Evolutionary conservation across 1,139 yeast species (phyloP).

Genomic region (Pichia sp.): DNA sequence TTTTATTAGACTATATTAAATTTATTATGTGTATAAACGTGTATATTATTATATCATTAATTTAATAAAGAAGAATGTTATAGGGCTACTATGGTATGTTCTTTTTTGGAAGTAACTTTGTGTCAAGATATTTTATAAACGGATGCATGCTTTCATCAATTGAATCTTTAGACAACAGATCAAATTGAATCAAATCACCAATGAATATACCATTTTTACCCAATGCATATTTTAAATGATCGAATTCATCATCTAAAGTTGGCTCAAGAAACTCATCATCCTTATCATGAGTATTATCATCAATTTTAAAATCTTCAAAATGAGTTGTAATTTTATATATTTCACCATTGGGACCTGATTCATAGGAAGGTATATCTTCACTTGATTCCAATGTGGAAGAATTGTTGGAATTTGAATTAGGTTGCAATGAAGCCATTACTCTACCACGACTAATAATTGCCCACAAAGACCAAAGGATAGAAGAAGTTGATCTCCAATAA

Average conservation of each 20-base stretch:
- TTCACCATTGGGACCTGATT: constrained; percentile 41
- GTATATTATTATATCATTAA: too few species aligned
- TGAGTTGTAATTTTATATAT: constrained; percentile 28
- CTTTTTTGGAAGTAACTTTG: constrained; percentile 25
- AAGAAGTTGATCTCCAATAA: constrained; percentile 77
- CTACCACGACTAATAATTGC: constrained; percentile 50
- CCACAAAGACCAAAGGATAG: constrained; percentile 85
- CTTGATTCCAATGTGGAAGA: too few species aligned
- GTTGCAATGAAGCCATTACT: constrained; percentile 7
- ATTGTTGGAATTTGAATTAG: not conserved
- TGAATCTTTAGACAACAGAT: constrained; percentile 38
- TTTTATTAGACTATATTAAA: too few species aligned
- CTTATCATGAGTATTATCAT: constrained; percentile 13
- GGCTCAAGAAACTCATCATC: constrained; percentile 35
- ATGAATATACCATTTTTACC: constrained; percentile 68
- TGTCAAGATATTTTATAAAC: constrained; percentile 38
- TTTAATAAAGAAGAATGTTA: too few species aligned
- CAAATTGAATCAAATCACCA: constrained; percentile 66
- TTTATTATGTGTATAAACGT: too few species aligned
- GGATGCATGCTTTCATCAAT: constrained; percentile 27
- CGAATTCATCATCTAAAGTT: constrained; percentile 61
- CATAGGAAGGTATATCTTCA: constrained; percentile 17
- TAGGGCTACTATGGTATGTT: too few species aligned
- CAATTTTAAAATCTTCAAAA: constrained; percentile 3
- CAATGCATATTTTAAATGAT: constrained; percentile 65